Conservation (phyloP, 306 rosid genomes). For the Phaseolus lunatus region DNA sequence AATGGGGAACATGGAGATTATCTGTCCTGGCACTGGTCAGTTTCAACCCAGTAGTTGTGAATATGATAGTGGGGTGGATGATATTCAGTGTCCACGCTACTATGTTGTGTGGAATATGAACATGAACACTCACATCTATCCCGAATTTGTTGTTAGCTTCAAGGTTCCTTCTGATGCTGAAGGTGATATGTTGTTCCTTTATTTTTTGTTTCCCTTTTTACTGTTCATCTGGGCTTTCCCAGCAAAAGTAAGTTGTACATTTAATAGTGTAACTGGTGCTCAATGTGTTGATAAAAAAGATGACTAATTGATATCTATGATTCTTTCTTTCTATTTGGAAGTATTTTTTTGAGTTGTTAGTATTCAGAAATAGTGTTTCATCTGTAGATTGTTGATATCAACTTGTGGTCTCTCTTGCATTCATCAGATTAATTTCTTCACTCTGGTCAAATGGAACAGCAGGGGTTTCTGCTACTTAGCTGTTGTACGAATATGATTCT, state of each 20-base stretch:
- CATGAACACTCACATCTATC: slow-evolving; percentile 79
- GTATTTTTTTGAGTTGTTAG: slow-evolving; percentile 4
- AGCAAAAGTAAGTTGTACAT: slow-evolving; percentile 2
- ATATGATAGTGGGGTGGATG: slow-evolving; percentile 91
- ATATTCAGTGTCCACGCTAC: slow-evolving; percentile 65
- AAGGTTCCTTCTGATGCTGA: slow-evolving; percentile 59
- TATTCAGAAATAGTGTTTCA: slow-evolving; percentile 42
- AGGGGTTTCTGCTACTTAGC: slow-evolving; percentile 50
- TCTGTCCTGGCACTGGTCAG: slow-evolving; percentile 69
- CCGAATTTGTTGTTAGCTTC: slow-evolving; percentile 85
- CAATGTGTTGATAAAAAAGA: slow-evolving; percentile 14
- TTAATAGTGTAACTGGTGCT: slow-evolving; percentile 16
- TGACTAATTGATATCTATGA: slow-evolving; percentile 38
- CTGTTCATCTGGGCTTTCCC: slow-evolving; percentile 28
- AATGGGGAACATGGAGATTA: slow-evolving; percentile 80
- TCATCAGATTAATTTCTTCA: slow-evolving; percentile 44
- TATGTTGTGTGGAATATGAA: slow-evolving; percentile 83
- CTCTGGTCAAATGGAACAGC: slow-evolving; percentile 48
- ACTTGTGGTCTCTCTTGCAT: slow-evolving; percentile 45
- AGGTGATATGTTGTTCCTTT: slow-evolving; percentile 67
- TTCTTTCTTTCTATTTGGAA: neutral
- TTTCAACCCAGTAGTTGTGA: slow-evolving; percentile 72
- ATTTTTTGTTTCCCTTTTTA: slow-evolving; percentile 15
- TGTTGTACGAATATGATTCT: slow-evolving; percentile 45
- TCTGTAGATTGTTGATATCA: slow-evolving; percentile 42